Evolutionary conservation across 2,329 filamentous ascomycete species (phyloP).

Genomic region (Akanthomyces dipterigenus): DNA sequence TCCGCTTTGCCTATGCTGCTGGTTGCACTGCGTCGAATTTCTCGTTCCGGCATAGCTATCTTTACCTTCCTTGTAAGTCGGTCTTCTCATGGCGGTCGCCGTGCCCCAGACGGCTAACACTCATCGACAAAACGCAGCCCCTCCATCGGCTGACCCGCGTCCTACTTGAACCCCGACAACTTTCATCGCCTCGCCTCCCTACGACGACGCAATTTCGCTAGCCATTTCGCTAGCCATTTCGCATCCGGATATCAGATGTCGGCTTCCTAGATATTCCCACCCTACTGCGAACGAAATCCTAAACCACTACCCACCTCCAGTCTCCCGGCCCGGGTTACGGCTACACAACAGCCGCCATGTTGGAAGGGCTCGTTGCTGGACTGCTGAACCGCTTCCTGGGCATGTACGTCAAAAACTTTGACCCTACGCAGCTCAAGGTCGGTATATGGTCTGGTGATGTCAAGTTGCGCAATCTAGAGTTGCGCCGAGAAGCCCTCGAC

Average conservation of each 20-base stretch:
- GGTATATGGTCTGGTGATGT: slow-evolving; percentile 99
- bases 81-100: neutral
- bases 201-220: slow-evolving; percentile 4
- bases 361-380: slow-evolving; percentile 94
- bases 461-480: slow-evolving; percentile 84
- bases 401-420: slow-evolving; percentile 99
- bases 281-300: neutral
- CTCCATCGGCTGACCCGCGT: neutral
- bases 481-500: slow-evolving; percentile 90
- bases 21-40: neutral
- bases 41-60: neutral
- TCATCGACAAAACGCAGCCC: neutral
- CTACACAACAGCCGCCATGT: slow-evolving; percentile 62
- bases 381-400: slow-evolving; percentile 98
- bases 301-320: neutral
- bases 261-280: neutral
- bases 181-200: neutral
- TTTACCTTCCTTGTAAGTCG: neutral
- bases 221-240: too few species aligned
- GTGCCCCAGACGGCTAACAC: neutral
- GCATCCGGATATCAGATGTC: neutral
- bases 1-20: neutral
- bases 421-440: slow-evolving; percentile 94
- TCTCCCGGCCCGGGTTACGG: slow-evolving; percentile 68
- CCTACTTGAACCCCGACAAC: neutral